A percentile compares a stretch with the other conserved stretches of the same genome.
phyloP scores from a whole-genome alignment of 345 rosid genomes.

The Adansonia digitata region DNA sequence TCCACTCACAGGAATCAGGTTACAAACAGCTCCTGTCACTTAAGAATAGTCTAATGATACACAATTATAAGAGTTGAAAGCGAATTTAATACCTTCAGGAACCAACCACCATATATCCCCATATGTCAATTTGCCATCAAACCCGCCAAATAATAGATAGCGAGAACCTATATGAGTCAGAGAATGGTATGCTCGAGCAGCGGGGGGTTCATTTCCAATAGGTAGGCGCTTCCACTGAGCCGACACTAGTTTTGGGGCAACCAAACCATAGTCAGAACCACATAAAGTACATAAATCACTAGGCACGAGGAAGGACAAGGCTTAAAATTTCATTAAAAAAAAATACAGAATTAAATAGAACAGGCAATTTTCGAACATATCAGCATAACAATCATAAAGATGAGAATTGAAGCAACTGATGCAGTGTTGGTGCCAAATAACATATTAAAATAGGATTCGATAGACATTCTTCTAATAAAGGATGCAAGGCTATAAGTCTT shows the following conservation, averaged over 20 bases:
- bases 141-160: conserved; percentile 87
- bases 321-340: conserved; percentile 1
- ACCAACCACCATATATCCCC: conserved; percentile 98
- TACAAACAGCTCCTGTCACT: neutral
- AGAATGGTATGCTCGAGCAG: conserved; percentile 92
- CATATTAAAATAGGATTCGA: neutral
- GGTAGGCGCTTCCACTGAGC: conserved; percentile 92
- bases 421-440: neutral
- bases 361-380: neutral
- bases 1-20: neutral
- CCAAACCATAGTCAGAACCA: neutral
- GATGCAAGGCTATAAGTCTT: neutral
- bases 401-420: neutral
- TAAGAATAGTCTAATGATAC: neutral
- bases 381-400: neutral
- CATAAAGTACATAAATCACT: conserved; percentile 9
- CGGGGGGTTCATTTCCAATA: conserved; percentile 67
- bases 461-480: neutral
- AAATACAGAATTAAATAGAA: neutral
- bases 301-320: neutral
- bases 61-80: neutral
- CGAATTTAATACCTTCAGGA: conserved; percentile 63
- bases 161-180: conserved; percentile 68
- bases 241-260: conserved; percentile 46
- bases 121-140: conserved; percentile 86